These are phyloP conservation scores for Geosmithia flava DNA, from an alignment of 2,329 filamentous ascomycete species.

Conservation along the genomic window DNA sequence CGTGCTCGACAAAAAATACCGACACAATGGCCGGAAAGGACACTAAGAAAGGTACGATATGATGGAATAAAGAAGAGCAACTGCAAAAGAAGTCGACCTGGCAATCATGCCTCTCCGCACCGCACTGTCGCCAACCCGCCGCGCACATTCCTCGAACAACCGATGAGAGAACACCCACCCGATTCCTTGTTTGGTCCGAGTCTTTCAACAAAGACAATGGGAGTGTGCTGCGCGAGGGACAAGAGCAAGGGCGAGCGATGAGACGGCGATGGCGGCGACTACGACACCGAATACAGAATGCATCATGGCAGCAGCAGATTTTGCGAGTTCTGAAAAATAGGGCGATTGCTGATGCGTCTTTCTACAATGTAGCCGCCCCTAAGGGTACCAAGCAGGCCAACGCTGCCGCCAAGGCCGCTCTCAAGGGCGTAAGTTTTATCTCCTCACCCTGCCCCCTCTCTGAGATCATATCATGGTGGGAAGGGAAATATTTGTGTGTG, in stretches of 20 bases:
- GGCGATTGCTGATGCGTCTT: conserved; percentile 60
- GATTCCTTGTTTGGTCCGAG: background rate
- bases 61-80: conserved; percentile 5
- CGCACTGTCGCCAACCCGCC: background rate
- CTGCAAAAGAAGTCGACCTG: background rate
- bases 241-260: background rate
- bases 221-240: too few species aligned
- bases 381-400: conserved; percentile 77
- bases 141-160: background rate
- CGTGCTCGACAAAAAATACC: conserved; percentile 11
- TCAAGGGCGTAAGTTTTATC: conserved; percentile 75
- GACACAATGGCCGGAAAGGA: conserved; percentile 21
- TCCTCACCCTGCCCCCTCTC: background rate
- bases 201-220: background rate
- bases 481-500: background rate
- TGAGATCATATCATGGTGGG: background rate
- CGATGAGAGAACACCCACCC: background rate
- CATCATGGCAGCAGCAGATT: conserved; percentile 61
- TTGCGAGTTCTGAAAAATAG: conserved; percentile 58
- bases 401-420: conserved; percentile 87
- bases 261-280: background rate
- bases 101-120: background rate
- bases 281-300: conserved; percentile 10
- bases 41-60: conserved; percentile 34
- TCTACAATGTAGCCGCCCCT: conserved; percentile 37